phyloP scores from a whole-genome alignment of 108 stramenopile genomes.

The Skeletonema grethae region DNA sequence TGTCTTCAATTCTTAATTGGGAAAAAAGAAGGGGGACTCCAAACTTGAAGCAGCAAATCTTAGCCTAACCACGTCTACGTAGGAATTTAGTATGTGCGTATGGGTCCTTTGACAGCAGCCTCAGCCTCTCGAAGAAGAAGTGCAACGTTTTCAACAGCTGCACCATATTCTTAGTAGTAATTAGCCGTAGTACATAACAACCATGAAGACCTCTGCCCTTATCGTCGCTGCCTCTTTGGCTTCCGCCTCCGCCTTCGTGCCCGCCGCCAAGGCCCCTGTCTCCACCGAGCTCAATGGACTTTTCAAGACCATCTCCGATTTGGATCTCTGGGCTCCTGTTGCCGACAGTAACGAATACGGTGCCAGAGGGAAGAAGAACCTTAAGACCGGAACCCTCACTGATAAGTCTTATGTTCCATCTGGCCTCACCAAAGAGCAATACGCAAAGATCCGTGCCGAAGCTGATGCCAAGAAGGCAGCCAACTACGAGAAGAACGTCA shows the following conservation, averaged over 20 bases:
- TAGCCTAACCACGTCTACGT: neutral
- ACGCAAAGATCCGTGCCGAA: slow-evolving; percentile 65
- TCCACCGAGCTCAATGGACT: slow-evolving; percentile 50
- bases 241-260: slow-evolving; percentile 79
- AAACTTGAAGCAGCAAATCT: neutral
- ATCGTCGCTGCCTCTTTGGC: slow-evolving; percentile 67
- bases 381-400: slow-evolving; percentile 58
- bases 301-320: slow-evolving; percentile 58
- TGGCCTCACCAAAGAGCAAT: slow-evolving; percentile 71
- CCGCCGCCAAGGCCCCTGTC: slow-evolving; percentile 37
- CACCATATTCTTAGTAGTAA: neutral
- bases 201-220: slow-evolving; percentile 69
- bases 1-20: neutral
- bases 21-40: neutral
- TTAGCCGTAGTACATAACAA: slow-evolving; percentile 59
- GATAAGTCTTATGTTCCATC: slow-evolving; percentile 75
- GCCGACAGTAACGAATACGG: slow-evolving; percentile 78
- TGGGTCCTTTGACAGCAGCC: neutral
- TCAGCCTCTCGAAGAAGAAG: too few relatives aligned
- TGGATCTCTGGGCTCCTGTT: slow-evolving; percentile 76
- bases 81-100: neutral
- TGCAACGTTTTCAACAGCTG: neutral
- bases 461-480: slow-evolving; percentile 69
- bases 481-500: slow-evolving; percentile 78
- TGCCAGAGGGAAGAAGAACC: slow-evolving; percentile 73